Base-by-base conservation (phyloP, 2,329 filamentous ascomycete genomes). In the Pyrenochaeta sp. region DNA sequence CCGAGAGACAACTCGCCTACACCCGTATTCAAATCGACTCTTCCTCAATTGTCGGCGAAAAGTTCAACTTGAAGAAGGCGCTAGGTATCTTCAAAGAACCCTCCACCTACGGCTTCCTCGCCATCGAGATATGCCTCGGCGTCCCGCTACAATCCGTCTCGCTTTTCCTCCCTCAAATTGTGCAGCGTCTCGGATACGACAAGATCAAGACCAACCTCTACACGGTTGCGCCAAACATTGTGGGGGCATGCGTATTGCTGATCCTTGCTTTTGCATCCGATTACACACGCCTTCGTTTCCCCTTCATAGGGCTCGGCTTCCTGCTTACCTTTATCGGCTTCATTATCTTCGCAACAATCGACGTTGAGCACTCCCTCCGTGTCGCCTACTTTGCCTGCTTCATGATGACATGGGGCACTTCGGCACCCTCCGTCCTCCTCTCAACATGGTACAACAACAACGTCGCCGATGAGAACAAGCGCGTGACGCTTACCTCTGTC, bases 381-480 rank as follows among this genome's bases (percentile, higher is more conserved):
- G 81, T 92, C 1, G 90, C 90, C 0, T 93, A 93, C 70, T 92
- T 88, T 63, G 89, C 90, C 5, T 88, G 85, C 53, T 93, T 93
- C 75, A 90, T 93, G 88, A 92, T 93, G 89, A 90, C 88, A 10
- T 92, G 90, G 88, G 91, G 91, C 15, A 92, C 90, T 0, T 89
- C 87, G 0, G 90, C 90, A 0, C 90, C 91, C 0, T 90, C 87
- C 0, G 90, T 93, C 8, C 81, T 93, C 12, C 80, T 89, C 15
- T 79, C 87, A 64, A 81, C 86, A 55, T 90, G 88, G 88, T 93
- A 92, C 78, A 93, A 91, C 79, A 93, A 93, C 81, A 94, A 94
- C 72, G 85, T 92, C 54, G 90, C 90, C 0, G 85, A 93, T 68
- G 91, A 93, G 76, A 88, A 89, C 56, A 86, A 88, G 37, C 88